Evolutionary conservation across 495 filamentous ascomycete genomes (phyloP), one percentile per base, ranked within the genome.

Genomic region (Talaromyces ruber): DNA sequence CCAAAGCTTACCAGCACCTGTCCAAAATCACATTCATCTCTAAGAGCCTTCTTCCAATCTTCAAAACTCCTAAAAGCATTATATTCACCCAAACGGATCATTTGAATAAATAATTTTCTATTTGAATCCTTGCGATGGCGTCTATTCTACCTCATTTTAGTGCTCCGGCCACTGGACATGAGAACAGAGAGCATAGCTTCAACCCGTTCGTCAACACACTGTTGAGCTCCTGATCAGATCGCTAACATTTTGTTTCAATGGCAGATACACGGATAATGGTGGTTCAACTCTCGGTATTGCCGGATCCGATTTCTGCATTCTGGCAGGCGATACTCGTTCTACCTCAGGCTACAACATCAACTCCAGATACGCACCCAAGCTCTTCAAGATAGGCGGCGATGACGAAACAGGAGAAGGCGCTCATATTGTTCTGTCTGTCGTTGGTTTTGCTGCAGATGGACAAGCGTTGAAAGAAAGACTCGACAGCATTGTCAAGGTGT

Each of bases 281-380:
- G 94, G 94, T 66, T 95, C 91, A 58, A 97, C 94, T 29, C 85
- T 98, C 62, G 94, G 94, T 69, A 98, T 98, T 74, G 86, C 89
- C 34, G 94, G 94, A 66, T 86, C 86, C 70, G 88, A 94, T 77
- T 98, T 98, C 81, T 82, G 92, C 61, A 93, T 98, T 74, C 82
- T 98, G 71, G 94, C 94, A 51, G 94, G 94, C 73, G 94, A 98
- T 77, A 98, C 94, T 62, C 90, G 94, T 66, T 88, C 89, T 62
- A 96, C 93, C 51, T 86, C 88, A 45, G 94, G 94, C 71, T 98
- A 98, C 85, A 98, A 89, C 81, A 98, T 98, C 84, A 96, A 98
- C 81, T 91, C 92, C 28, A 89, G 94, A 58, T 92, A 88, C 78
- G 83, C 88, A 37, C 93, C 92, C 34, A 98, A 98, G 74, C 88